Evolutionary conservation across 225 moss, liverwort and hornwort genomes (phyloP), one percentile per base, ranked within the genome.

Genomic region (Climacium dendroides): DNA sequence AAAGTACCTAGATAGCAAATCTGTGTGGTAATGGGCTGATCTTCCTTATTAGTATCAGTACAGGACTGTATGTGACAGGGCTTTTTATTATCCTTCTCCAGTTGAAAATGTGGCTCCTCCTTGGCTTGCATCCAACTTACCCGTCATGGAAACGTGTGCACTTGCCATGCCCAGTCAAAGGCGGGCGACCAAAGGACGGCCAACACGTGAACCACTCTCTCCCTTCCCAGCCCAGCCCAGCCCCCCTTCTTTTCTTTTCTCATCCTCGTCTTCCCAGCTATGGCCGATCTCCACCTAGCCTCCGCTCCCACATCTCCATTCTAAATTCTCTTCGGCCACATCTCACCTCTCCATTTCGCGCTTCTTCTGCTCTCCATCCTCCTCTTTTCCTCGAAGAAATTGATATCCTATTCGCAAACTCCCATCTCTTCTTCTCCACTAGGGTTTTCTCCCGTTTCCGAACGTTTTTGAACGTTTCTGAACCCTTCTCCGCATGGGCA

Each of bases 171-270:
- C 15, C 50, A 86, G 77, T 86, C 86, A 86, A 77, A 82, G 82
- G 70, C 53, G 71, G 83, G 78, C 78, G 89, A 89, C 86, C 75
- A 89, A 61, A 54, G 78, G 86, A 86, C 86, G 86, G 83, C 78
- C 86, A 63, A 28, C 86, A 61, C 87, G 79, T 78, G 89, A 79
- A 55, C 79, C n/a, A 61, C 45, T n/a, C n/a, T 53, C 72, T 32
- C 29, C 73, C 43, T 17, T 41, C 19, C 48, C 39, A 34, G 63
- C 48, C 50, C 50, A 22, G 10, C 39, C 25, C 48, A 48, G 74
- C 37, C 30, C 61, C 63, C 15, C 19, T 14, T 50, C 4, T 34
- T 37, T 78, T 24, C 35, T 18, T 17, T 35, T 28, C 1, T 2
- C 74, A 13, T 41, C 71, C 13, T 24, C 62, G 15, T 63, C 65